A percentile compares a stretch with the other conserved stretches of the same genome.
phyloP scores from a whole-genome alignment of 257 asterid genomes.

The Penstemon eatonii region DNA sequence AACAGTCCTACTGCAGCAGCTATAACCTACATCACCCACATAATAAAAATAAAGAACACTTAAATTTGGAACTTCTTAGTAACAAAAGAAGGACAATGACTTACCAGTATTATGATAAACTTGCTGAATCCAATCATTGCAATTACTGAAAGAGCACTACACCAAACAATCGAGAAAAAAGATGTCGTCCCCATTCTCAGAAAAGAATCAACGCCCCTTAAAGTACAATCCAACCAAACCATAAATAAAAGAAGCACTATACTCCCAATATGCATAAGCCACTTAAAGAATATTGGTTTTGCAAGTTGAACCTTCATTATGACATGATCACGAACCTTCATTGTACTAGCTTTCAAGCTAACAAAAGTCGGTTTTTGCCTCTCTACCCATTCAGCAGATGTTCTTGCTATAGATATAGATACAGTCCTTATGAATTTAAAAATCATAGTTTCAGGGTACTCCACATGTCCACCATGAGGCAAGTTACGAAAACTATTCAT shows the following conservation, averaged over 20 bases:
- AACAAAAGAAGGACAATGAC: slow-evolving; percentile 27
- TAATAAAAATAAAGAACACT: slow-evolving; percentile 12
- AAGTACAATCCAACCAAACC: slow-evolving; percentile 86
- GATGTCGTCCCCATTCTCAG: slow-evolving; percentile 88
- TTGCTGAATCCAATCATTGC: slow-evolving; percentile 65
- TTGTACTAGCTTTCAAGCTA: slow-evolving; percentile 36
- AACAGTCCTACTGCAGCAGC: slow-evolving; percentile 60
- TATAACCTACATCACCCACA: slow-evolving; percentile 52
- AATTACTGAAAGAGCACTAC: slow-evolving; percentile 63
- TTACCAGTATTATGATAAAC: slow-evolving; percentile 74
- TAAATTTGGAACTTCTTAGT: not conserved
- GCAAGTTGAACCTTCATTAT: slow-evolving; percentile 60
- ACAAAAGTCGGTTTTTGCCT: slow-evolving; percentile 55
- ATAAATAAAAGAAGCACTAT: slow-evolving; percentile 66
- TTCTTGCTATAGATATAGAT: slow-evolving; percentile 48
- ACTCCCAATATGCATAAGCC: slow-evolving; percentile 67
- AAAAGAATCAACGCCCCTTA: slow-evolving; percentile 89
- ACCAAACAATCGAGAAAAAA: slow-evolving; percentile 82
- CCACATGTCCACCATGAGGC: slow-evolving; percentile 37
- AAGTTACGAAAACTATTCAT: slow-evolving; percentile 31
- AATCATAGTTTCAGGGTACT: slow-evolving; percentile 50
- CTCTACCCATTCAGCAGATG: slow-evolving; percentile 70
- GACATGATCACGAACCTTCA: slow-evolving; percentile 48
- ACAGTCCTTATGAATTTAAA: slow-evolving; percentile 55
- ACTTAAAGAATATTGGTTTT: slow-evolving; percentile 60